Base-by-base conservation (phyloP, 2,329 filamentous ascomycete genomes). In the Fusarium sp. region DNA sequence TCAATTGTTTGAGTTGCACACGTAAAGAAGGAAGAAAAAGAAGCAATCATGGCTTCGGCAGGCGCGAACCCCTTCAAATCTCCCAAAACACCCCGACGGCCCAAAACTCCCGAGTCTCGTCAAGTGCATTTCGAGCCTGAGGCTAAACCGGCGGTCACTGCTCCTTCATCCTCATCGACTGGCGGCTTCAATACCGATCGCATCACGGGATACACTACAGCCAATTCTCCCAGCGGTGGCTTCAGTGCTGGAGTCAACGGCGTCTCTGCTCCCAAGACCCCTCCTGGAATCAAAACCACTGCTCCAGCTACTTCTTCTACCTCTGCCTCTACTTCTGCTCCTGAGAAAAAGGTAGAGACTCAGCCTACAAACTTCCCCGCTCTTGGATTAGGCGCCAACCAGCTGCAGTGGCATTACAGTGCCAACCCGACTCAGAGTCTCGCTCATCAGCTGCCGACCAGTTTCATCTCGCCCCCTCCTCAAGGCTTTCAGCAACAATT, bases 361-460 rank as follows among this genome's bases (percentile, higher is more conserved):
- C 56, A 66, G 42, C 73, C 73, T 21, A 61, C 68, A 37, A 72
- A 58, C 58, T 79, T 78, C 46, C 78, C 78, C 59, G 74, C 76
- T 53, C 63, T 78, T 47, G 74, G 75, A n/a, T 53, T 63, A 28
- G 71, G 72, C 12, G 72, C 72, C 57, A 51, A 59, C 68, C 56
- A 69, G 42, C 45, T 75, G 63, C 77, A 78, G 74, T 80, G 77
- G 78, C 76, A 76, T 68, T 79, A 77, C 60, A 75, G 78, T 58
- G 72, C 71, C 68, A 75, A 80, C 48, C 79, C 79, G 18, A 76
- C 75, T 25, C 76, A 77, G 69, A 80, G 77, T 63, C 63, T 78
- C 59, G 71, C 60, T 55, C 55, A 75, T 48, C 74, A 77, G 61
- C 65, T 68, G 69, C 59, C 72, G 11, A 55, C 51, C 60, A 58